Percentiles rank a stretch among this genome's conserved stretches.
These are phyloP conservation scores for Penstemon eatonii DNA, from an alignment of 257 asterid species.

Conservation along the genomic window DNA sequence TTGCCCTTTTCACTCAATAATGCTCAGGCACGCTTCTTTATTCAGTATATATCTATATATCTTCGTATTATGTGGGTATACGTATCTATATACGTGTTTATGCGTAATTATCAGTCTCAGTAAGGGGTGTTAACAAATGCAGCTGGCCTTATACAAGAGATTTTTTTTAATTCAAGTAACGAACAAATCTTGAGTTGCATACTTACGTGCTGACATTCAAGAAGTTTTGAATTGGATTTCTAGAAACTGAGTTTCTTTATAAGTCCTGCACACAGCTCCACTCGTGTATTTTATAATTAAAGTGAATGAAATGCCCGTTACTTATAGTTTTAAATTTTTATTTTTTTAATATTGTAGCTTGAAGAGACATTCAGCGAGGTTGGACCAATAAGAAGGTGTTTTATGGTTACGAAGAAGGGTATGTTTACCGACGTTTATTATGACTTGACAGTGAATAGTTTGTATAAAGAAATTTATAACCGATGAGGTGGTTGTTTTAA, in stretches of 20 bases:
- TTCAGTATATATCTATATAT: background rate
- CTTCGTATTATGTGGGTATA: background rate
- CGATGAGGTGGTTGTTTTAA: background rate
- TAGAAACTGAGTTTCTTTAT: background rate
- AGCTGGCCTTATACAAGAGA: background rate
- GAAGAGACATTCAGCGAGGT: slow-evolving; percentile 92
- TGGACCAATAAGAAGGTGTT: slow-evolving; percentile 91
- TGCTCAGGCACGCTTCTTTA: slow-evolving; percentile 49
- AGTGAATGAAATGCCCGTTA: background rate
- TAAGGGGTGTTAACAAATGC: too few species aligned
- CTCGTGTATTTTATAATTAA: background rate
- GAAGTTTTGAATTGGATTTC: background rate
- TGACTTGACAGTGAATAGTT: background rate
- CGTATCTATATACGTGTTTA: background rate
- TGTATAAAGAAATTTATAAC: too few species aligned
- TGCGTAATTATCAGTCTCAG: background rate
- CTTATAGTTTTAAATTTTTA: background rate
- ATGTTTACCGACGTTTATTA: slow-evolving; percentile 16
- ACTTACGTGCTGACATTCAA: background rate
- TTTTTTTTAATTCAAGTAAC: background rate
- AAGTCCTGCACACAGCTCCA: too few species aligned
- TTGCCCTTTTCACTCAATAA: slow-evolving; percentile 75
- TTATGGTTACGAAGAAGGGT: slow-evolving; percentile 88
- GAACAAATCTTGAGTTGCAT: background rate
- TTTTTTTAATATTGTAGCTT: slow-evolving; percentile 41